Base-by-base conservation (phyloP, 1,284 basidiomycete genomes). In the Porogramme epimiltina region DNA sequence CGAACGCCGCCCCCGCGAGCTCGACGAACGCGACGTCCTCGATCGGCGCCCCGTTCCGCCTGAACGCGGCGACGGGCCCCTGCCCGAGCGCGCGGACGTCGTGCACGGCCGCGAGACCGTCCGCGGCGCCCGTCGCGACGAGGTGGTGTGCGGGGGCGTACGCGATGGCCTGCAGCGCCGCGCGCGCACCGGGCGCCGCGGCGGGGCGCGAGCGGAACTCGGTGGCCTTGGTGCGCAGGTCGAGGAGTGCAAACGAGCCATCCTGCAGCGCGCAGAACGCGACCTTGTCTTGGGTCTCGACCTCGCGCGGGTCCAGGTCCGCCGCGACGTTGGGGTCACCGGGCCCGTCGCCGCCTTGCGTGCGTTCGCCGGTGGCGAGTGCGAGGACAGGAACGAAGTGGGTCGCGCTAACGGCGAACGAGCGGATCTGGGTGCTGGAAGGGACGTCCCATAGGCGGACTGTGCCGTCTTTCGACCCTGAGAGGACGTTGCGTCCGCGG, bases 361-460 rank as follows among this genome's bases (percentile, higher is more conserved):
- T 59, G 3, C 67, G 68, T 40, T 73, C 72, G 1, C 77, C 80
- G 0, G 79, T 54, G 40, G 70, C 73, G 53, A 80, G 73, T 10
- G 75, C 73, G 15, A 77, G 68, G 5, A 85, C 73, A 3, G 78
- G 73, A 0, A 72, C 63, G 45, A 65, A 73, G 47, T 63, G 59
- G 18, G 65, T 64, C n/a, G 63, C 61, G 4, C 65, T 68, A 39
- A 73, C 64, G 4, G 62, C 54, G n/a, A 79, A 52, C 11, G 72
- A 68, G 57, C 75, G 69, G 39, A 82, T 76, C 62, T 80, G 76
- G 28, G 69, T 67, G 11, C 76, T 81, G 4, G 75, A 73, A 3
- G 80, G 75, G 3, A 92, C 82, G 60, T 93, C 87, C 90, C 90
- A 95, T 3, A 91, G 70, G 24, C 86, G 76, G 19, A 92, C 66